Conservation (phyloP, 1,284 basidiomycete species). For the Filobasidium uniguttulatum region DNA sequence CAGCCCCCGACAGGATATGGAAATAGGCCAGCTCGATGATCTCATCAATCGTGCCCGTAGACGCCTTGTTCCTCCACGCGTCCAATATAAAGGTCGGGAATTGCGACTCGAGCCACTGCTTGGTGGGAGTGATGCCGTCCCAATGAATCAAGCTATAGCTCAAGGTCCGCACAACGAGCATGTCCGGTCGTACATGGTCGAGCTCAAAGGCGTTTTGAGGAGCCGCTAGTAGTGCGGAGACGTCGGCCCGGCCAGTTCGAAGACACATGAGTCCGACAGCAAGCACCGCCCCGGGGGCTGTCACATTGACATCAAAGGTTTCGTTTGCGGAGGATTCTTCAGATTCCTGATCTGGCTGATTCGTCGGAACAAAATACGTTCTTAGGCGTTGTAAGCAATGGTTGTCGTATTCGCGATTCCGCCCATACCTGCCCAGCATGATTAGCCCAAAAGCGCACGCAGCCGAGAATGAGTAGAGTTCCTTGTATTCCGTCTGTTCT, state of each 20-base stretch:
- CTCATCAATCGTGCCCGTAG: conserved; percentile 45
- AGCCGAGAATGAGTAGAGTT: conserved; percentile 80
- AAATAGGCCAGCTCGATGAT: conserved; percentile 72
- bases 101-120: conserved; percentile 63
- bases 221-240: conserved; percentile 68
- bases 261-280: conserved; percentile 88
- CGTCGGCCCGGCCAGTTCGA: conserved; percentile 63
- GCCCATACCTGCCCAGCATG: conserved; percentile 70
- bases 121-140: conserved; percentile 57
- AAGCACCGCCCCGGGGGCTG: conserved; percentile 77
- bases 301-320: conserved; percentile 66
- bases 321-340: conserved; percentile 21
- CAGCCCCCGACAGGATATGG: conserved; percentile 76
- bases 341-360: conserved; percentile 2
- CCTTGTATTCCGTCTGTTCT: conserved; percentile 66
- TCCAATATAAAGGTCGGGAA: conserved; percentile 56
- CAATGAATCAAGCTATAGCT: conserved; percentile 75
- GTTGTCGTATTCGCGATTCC: conserved; percentile 46
- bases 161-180: conserved; percentile 67
- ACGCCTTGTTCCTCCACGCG: conserved; percentile 41
- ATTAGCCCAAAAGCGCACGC: conserved; percentile 88
- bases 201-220: conserved; percentile 66
- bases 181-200: conserved; percentile 74
- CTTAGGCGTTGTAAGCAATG: conserved; percentile 53
- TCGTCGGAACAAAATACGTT: conserved; percentile 57